These are phyloP conservation scores for Pseudogymnoascus sp. DNA, from an alignment of 2,329 filamentous ascomycete genomes.

Conservation along the genomic window DNA sequence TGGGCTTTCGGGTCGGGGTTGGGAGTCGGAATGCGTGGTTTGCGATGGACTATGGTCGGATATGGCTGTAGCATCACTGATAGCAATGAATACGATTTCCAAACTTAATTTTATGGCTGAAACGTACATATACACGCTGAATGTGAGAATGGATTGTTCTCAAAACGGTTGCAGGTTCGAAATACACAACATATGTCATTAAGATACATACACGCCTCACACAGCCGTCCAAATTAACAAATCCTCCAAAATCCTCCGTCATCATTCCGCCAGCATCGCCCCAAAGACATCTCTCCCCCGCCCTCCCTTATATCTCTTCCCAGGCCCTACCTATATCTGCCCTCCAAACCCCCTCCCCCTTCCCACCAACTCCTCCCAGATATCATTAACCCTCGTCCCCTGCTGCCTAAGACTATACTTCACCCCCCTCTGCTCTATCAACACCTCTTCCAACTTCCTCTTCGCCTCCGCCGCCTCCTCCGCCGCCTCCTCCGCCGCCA, in stretches of 20 bases:
- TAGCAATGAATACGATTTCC: slow-evolving; percentile 9
- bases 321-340: not conserved
- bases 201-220: not conserved
- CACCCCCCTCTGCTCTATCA: not conserved
- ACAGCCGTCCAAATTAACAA: not conserved
- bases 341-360: not conserved
- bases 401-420: not conserved
- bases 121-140: not conserved
- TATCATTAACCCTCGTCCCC: not conserved
- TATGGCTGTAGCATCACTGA: slow-evolving; percentile 10
- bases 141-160: not conserved
- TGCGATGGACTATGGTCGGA: slow-evolving; percentile 10
- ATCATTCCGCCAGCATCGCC: no score
- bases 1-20: not conserved
- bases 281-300: no score
- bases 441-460: not conserved
- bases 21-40: slow-evolving; percentile 8
- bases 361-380: not conserved
- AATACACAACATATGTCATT: not conserved
- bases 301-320: not conserved
- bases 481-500: not conserved
- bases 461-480: not conserved
- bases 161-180: not conserved
- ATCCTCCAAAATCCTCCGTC: no score
- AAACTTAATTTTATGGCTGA: not conserved